These are phyloP conservation scores for Trichosanthes cucumerina DNA, from an alignment of 306 rosid species.

Conservation along the genomic window DNA sequence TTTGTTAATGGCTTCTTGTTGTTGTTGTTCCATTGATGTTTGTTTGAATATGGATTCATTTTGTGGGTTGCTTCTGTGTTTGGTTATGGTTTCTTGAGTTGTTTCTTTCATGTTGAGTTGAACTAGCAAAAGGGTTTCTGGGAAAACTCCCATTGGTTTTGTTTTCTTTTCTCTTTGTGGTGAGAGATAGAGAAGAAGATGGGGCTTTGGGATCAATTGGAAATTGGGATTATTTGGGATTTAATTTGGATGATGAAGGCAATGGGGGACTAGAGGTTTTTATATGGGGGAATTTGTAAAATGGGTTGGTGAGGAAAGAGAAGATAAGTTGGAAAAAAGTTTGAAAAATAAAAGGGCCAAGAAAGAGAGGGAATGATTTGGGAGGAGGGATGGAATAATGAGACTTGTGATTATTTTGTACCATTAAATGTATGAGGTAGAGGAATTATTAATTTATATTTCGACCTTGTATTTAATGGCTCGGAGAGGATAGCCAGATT, in stretches of 20 bases:
- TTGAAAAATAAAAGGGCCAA: not conserved
- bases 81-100: not conserved
- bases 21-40: not conserved
- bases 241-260: not conserved
- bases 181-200: not conserved
- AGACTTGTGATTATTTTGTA: too few species aligned
- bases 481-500: too few species aligned
- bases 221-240: not conserved
- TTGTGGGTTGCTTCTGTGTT: not conserved
- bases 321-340: not conserved
- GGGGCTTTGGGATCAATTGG: not conserved
- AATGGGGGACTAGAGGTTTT: not conserved
- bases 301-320: not conserved
- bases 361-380: not conserved
- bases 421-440: not conserved
- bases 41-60: not conserved
- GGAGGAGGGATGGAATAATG: not conserved
- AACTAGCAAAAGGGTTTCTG: not conserved
- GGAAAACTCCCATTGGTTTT: constrained; percentile 7
- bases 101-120: not conserved
- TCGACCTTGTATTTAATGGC: not conserved
- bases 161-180: not conserved
- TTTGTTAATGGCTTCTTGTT: not conserved
- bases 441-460: not conserved
- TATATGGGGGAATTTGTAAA: not conserved